Evolutionary conservation across 202 grass and related monocot species (phyloP).

Genomic region (Schoenoplectus tabernaemontani): DNA sequence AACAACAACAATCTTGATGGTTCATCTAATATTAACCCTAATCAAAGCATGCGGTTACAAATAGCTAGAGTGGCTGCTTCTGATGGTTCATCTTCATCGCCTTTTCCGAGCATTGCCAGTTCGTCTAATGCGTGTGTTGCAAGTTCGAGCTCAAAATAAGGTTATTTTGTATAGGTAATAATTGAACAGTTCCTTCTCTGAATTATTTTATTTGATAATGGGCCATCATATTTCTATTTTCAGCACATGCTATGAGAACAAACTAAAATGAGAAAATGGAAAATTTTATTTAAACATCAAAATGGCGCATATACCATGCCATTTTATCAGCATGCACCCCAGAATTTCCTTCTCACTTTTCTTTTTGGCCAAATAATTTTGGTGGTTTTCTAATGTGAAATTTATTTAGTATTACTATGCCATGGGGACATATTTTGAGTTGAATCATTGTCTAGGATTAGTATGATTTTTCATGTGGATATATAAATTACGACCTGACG

Average conservation of each 20-base stretch:
- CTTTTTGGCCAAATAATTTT: background rate
- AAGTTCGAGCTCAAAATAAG: conserved; percentile 50
- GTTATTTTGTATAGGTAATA: background rate
- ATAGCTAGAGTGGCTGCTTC: conserved; percentile 40
- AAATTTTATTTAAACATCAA: background rate
- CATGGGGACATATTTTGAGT: background rate
- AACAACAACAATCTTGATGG: conserved; percentile 13
- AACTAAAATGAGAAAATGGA: background rate
- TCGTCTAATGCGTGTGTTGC: conserved; percentile 41
- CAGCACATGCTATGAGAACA: background rate
- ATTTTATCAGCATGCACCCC: background rate
- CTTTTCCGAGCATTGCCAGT: conserved; percentile 29
- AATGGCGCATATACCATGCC: background rate
- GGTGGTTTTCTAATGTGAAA: background rate
- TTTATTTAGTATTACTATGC: background rate
- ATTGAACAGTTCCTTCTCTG: background rate
- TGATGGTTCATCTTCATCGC: conserved; percentile 31
- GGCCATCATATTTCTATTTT: background rate
- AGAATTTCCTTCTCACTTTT: background rate
- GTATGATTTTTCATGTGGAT: background rate
- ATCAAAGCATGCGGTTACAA: conserved; percentile 29
- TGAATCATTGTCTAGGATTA: background rate
- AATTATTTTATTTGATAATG: background rate
- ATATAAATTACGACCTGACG: background rate
- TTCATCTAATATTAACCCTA: conserved; percentile 32